phyloP scores from a whole-genome alignment of 257 asterid genomes.

The Echium plantagineum region DNA sequence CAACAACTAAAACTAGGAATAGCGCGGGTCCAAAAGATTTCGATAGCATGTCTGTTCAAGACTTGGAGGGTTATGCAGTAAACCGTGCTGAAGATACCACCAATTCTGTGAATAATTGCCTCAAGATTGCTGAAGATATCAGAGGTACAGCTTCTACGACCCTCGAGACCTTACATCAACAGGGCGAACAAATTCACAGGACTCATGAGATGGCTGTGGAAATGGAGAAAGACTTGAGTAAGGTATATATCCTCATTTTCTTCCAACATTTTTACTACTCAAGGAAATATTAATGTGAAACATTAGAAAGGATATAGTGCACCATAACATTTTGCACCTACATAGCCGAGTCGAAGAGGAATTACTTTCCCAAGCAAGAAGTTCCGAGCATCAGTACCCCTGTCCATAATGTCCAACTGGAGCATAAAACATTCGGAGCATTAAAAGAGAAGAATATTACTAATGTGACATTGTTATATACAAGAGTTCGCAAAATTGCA shows the following conservation, averaged over 20 bases:
- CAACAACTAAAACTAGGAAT: constrained; percentile 15
- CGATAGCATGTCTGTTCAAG: constrained; percentile 74
- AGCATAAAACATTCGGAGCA: constrained; percentile 9
- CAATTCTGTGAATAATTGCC: constrained; percentile 51
- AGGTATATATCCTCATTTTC: constrained; percentile 23
- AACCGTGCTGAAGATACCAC: constrained; percentile 70
- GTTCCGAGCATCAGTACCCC: constrained; percentile 76
- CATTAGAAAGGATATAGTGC: no score
- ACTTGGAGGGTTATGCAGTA: constrained; percentile 69
- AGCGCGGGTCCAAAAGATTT: constrained; percentile 23
- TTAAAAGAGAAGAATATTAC: constrained; percentile 1
- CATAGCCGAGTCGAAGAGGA: constrained; percentile 81
- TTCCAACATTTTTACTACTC: not conserved
- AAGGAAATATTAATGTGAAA: not conserved
- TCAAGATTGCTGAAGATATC: constrained; percentile 81
- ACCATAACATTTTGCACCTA: no score
- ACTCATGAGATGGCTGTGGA: constrained; percentile 87
- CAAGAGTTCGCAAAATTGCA: not conserved
- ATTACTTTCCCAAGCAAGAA: constrained; percentile 72
- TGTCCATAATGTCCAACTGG: constrained; percentile 83
- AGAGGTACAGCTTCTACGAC: constrained; percentile 52
- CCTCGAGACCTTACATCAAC: constrained; percentile 68
- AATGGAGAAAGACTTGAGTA: constrained; percentile 72
- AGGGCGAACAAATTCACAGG: constrained; percentile 88
- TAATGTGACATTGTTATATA: not conserved